Evolutionary conservation across 2,329 filamentous ascomycete species (phyloP), one percentile per base, ranked within the genome.

Genomic region (Hymenoscyphus albidus): DNA sequence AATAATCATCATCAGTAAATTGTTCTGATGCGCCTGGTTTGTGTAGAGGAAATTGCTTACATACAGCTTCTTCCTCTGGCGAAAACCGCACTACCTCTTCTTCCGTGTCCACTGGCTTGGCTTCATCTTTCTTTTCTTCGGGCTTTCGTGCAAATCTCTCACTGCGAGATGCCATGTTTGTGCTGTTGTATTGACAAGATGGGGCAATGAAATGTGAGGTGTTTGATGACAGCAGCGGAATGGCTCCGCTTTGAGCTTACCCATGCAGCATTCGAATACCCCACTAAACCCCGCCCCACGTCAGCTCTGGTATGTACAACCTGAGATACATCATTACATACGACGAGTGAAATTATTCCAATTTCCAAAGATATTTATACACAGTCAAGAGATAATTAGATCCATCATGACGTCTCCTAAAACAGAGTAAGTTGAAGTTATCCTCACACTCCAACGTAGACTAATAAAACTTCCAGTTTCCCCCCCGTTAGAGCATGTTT

Each of bases 401-500:
- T 4, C 10, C 18, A 66, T 22, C 13, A 71, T 71, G 68, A 32
- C 59, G 13, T 54, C 48, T 31, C 35, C 63, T n/a, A 66, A 57
- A 60, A 68, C 64, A 65, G 65, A 70, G 71, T 73, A 69, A 55
- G 9, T 62, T 27, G n/a, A 12, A 54, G 18, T 7, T 54, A 12
- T 27, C 48, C 9, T 13, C 7, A 27, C 22, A 4, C 13, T 38
- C 7, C 5, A 59, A 42, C 13, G 12, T 31, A 5, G 12, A 9
- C 32, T 35, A 35, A 38, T 18, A 18, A 40, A 32, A 40, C 14
- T 22, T n/a, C n/a, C 73, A 92, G 89, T 75, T 88, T 93, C 77
- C 90, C 91, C 22, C 87, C 89, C 58, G 83, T 98, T 65, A 86
- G 93, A 71, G 95, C 94, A 71, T 97, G 93, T 78, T 88, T 99